Evolutionary conservation across 495 filamentous ascomycete genomes (phyloP).

Genomic region (Rostrohypoxylon terebratum): DNA sequence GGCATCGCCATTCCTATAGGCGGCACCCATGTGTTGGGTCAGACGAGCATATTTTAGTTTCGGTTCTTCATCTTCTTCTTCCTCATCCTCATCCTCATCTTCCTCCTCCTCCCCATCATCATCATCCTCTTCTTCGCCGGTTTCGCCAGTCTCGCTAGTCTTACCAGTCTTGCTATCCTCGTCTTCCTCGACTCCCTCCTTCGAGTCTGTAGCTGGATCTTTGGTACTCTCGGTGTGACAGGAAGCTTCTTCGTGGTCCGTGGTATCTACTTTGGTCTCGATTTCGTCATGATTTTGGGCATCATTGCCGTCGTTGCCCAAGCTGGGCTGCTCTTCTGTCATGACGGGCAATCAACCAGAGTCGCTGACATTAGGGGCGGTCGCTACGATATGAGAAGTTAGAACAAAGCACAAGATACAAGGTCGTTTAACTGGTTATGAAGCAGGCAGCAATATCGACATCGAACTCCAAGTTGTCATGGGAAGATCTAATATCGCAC

Average conservation of each 20-base stretch:
- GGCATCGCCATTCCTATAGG: constrained; percentile 95
- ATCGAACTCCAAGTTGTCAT: constrained; percentile 14
- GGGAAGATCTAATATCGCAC: neutral
- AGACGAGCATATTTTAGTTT: constrained; percentile 90
- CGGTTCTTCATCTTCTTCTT: constrained; percentile 95
- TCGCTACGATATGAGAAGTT: neutral
- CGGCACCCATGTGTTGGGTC: constrained; percentile 78
- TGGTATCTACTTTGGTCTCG: constrained; percentile 14
- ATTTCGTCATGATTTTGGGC: constrained; percentile 34
- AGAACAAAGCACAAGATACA: neutral
- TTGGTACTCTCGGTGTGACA: neutral
- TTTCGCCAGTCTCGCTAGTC: constrained; percentile 29
- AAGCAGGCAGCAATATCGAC: neutral
- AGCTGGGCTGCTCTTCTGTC: constrained; percentile 58
- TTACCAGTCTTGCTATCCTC: constrained; percentile 52
- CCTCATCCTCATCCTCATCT: constrained; percentile 85
- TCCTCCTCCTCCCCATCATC: constrained; percentile 70
- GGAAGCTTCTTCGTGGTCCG: constrained; percentile 13
- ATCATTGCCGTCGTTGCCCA: constrained; percentile 48
- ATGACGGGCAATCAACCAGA: constrained; percentile 48
- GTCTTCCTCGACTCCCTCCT: constrained; percentile 29
- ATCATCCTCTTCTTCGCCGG: constrained; percentile 48
- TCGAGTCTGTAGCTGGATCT: constrained; percentile 8
- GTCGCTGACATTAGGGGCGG: constrained; percentile 31
- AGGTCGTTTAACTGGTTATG: neutral